Percentiles rank a stretch among this genome's conserved stretches.
These are phyloP conservation scores for Suhomyces guaymorum DNA, from an alignment of 1,139 yeast species.

Conservation along the genomic window DNA sequence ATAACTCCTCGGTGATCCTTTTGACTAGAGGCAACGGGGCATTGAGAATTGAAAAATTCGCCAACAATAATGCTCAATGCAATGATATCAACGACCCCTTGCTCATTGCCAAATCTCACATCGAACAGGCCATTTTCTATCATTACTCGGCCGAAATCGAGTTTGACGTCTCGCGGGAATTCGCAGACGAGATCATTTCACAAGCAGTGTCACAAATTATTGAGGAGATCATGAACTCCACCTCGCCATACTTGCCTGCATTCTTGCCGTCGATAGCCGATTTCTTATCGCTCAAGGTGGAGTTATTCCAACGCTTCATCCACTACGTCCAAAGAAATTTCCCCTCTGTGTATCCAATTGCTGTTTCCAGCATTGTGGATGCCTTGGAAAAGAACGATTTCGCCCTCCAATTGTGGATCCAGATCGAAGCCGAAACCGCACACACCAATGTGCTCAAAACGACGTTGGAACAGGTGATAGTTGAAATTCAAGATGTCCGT, in stretches of 20 bases:
- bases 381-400: slow-evolving; percentile 60
- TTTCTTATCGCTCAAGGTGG: slow-evolving; percentile 27
- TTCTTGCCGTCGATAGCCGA: slow-evolving; percentile 31
- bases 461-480: slow-evolving; percentile 19
- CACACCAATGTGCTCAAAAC: slow-evolving; percentile 15
- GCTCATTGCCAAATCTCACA: slow-evolving; percentile 60
- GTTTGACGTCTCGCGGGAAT: slow-evolving; percentile 48
- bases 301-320: slow-evolving; percentile 41
- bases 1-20: slow-evolving; percentile 47
- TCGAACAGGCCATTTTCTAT: slow-evolving; percentile 80
- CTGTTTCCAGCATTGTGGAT: slow-evolving; percentile 41
- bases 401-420: slow-evolving; percentile 51
- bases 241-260: slow-evolving; percentile 42
- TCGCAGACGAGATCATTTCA: slow-evolving; percentile 41
- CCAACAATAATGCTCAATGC: slow-evolving; percentile 2
- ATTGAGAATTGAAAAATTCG: slow-evolving; percentile 56
- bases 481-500: slow-evolving; percentile 11
- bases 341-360: slow-evolving; percentile 29
- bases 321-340: slow-evolving; percentile 51
- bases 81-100: slow-evolving; percentile 28
- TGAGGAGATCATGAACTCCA: slow-evolving; percentile 57
- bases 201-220: slow-evolving; percentile 52
- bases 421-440: slow-evolving; percentile 25
- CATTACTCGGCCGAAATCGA: slow-evolving; percentile 50
- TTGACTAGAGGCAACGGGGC: slow-evolving; percentile 65